Conservation (phyloP, 306 rosid species). For the Luffa aegyptiaca region DNA sequence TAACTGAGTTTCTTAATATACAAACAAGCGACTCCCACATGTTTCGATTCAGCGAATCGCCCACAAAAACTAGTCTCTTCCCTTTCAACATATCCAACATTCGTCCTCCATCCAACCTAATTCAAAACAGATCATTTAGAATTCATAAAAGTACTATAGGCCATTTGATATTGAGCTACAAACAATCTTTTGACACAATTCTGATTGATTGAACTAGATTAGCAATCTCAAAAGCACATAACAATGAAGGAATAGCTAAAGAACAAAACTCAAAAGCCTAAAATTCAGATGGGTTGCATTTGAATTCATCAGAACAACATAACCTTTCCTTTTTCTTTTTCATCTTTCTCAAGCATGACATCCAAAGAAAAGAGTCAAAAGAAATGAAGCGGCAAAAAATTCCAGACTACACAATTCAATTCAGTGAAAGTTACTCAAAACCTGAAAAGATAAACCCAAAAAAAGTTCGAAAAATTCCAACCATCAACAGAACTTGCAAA, state of each 20-base stretch:
- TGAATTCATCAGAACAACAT: neutral
- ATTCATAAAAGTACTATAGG: neutral
- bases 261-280: neutral
- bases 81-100: conserved; percentile 71
- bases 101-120: conserved; percentile 61
- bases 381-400: neutral
- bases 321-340: neutral
- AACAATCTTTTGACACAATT: neutral
- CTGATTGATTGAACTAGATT: neutral
- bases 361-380: neutral
- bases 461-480: neutral
- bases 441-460: neutral
- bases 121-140: neutral
- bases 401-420: neutral
- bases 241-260: neutral
- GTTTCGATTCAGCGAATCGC: conserved; percentile 93
- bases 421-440: neutral
- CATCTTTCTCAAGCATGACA: neutral
- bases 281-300: neutral
- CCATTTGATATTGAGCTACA: neutral
- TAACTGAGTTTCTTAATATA: conserved; percentile 64
- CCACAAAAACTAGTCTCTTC: conserved; percentile 77
- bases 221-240: neutral
- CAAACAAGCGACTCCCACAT: conserved; percentile 99
- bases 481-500: neutral